Base-by-base conservation (phyloP, 169 alveolate genomes). In the Plasmodium sp. region DNA sequence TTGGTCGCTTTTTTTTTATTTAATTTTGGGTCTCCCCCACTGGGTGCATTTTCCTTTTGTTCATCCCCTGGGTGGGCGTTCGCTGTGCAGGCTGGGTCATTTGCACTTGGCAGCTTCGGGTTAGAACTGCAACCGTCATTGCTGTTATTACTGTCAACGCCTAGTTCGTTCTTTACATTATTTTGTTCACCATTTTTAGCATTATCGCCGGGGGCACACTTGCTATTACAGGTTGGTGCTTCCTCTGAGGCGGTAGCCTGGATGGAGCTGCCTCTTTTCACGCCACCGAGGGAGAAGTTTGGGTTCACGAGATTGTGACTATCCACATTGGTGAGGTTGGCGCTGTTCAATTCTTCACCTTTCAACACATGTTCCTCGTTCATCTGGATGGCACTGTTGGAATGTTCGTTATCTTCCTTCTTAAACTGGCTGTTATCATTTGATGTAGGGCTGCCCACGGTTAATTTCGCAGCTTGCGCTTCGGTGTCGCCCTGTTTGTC, bases 341-440 rank as follows among this genome's bases (percentile, higher is more conserved):
- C 39, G 36, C 39, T 51, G 56, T 54, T 48, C 39, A 27, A 12
- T 33, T 58, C 90, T 54, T 54, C 72, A 27, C 14, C 72, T 31
- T 82, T 82, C 58, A 33, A 22, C 27, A 51, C 43, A 22, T 33
- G 39, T 5, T 58, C 54, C 9, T 2, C 31, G 6, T 41, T 14
- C 18, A 81, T 22, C 67, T 81, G 85, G 7, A 9, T 48, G 10
- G 18, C 36, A 41, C 43, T 79, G 34, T 81, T 56, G 74, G n/a
- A 41, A 45, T 48, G n/a, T 74, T 84, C 80, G 3, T 33, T 84
- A 84, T 84, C 93, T 84, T 84, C 93, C 74, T 75, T 84, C 79
- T 84, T 84, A 48, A n/a, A 84, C 16, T 84, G 74, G 22, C 51
- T 48, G 18, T 74, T 73, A 34, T 73, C 93, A 31, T 86, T 58